phyloP scores from a whole-genome alignment of 202 grass and related monocot species.

The Carex arenaria region DNA sequence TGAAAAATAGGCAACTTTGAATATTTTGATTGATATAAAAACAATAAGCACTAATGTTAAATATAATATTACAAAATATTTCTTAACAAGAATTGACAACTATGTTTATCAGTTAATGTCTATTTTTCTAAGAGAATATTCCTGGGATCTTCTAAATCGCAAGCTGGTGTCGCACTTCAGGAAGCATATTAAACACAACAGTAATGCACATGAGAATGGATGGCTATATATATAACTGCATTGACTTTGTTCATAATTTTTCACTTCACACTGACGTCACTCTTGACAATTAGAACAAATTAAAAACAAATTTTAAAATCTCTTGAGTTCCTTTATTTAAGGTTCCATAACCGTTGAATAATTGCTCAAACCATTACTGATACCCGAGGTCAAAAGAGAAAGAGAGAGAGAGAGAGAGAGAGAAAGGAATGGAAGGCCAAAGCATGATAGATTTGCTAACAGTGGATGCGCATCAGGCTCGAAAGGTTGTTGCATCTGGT shows the following conservation, averaged over 20 bases:
- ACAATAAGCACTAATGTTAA: no score
- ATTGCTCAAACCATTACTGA: neutral
- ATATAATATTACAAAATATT: neutral
- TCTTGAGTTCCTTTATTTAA: neutral
- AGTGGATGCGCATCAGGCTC: conserved; percentile 2
- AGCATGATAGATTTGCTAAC: neutral
- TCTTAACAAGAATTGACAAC: neutral
- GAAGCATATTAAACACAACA: neutral
- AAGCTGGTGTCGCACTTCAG: neutral
- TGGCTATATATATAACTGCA: neutral
- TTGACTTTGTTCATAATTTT: conserved; percentile 8
- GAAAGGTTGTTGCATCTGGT: conserved; percentile 8
- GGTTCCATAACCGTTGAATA: neutral
- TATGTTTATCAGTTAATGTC: neutral
- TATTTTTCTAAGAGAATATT: no score
- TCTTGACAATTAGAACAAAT: neutral
- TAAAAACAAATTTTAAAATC: neutral
- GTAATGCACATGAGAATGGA: neutral
- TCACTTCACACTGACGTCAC: neutral
- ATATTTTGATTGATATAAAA: no score
- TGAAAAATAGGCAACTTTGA: no score
- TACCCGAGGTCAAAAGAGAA: no score
- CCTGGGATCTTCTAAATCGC: neutral
- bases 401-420: neutral
- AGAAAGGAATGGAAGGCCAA: conserved; percentile 1